Percentiles rank a stretch among this genome's conserved stretches.
Conservation (phyloP, 495 filamentous ascomycete genomes). For the Schizothecium vesticola region DNA sequence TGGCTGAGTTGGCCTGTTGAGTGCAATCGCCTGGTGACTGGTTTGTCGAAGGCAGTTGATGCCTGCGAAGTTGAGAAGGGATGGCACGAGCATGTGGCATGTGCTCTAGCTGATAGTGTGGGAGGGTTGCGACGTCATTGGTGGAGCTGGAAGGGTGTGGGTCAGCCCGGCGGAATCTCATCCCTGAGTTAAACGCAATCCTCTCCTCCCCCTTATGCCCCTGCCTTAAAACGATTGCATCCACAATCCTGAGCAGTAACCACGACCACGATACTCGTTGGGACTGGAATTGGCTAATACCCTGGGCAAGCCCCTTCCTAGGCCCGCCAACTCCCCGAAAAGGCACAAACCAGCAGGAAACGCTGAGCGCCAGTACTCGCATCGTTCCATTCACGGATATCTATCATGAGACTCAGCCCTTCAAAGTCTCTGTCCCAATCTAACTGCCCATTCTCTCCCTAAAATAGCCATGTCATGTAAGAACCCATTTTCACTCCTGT, state of each 20-base stretch:
- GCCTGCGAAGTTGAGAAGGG: conserved; percentile 1
- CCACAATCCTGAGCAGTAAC: not conserved
- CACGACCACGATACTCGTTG: too few species aligned
- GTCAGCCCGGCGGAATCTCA: not conserved
- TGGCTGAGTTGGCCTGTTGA: not conserved
- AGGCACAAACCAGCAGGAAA: not conserved
- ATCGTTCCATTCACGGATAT: not conserved
- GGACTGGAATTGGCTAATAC: too few species aligned
- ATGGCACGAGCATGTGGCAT: conserved; percentile 18
- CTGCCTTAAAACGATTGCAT: not conserved
- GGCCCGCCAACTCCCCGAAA: too few species aligned
- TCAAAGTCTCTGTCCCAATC: not conserved
- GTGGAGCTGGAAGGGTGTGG: not conserved
- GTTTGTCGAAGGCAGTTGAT: not conserved
- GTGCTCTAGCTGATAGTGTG: conserved; percentile 10
- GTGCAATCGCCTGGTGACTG: not conserved
- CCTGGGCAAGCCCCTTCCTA: too few species aligned
- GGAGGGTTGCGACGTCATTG: conserved; percentile 5
- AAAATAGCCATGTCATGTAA: not conserved
- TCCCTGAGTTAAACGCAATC: not conserved
- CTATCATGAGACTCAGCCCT: not conserved
- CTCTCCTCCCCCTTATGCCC: not conserved
- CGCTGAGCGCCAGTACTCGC: not conserved
- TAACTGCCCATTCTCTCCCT: conserved; percentile 1
- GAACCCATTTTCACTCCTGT: not conserved